Evolutionary conservation across 192 early-diverging fungal species (phyloP).

Genomic region (Backusella morwellensis): DNA sequence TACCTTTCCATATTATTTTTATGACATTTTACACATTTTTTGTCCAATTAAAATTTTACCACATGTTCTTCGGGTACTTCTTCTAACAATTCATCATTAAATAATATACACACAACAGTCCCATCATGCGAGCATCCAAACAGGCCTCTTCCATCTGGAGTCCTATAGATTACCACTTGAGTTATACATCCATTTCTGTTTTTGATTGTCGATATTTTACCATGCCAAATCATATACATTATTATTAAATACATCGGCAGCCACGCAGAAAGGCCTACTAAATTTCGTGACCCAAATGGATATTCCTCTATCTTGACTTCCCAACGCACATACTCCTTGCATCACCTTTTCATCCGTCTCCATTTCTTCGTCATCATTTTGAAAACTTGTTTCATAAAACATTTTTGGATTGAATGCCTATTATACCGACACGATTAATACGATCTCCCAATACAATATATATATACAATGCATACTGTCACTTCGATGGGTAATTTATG

Average conservation of each 20-base stretch:
- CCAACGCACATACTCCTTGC: conserved; percentile 76
- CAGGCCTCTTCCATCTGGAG: conserved; percentile 68
- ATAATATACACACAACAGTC: conserved; percentile 72
- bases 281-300: conserved; percentile 86
- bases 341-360: conserved; percentile 13
- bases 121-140: conserved; percentile 93
- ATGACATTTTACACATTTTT: neutral
- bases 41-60: conserved; percentile 35
- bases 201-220: conserved; percentile 34
- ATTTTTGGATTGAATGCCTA: conserved; percentile 77
- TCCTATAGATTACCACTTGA: conserved; percentile 40
- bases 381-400: conserved; percentile 46
- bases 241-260: conserved; percentile 74
- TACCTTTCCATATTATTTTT: neutral
- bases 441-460: neutral
- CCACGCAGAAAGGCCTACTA: conserved; percentile 66
- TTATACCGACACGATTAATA: conserved; percentile 17
- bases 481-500: conserved; percentile 88
- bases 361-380: conserved; percentile 19
- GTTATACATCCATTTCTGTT: neutral
- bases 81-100: conserved; percentile 67
- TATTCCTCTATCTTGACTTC: conserved; percentile 84
- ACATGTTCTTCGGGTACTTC: conserved; percentile 65
- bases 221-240: conserved; percentile 89
- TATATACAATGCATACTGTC: conserved; percentile 46